These are phyloP conservation scores for Syzygium aqueum DNA, from an alignment of 345 rosid species.

Conservation along the genomic window DNA sequence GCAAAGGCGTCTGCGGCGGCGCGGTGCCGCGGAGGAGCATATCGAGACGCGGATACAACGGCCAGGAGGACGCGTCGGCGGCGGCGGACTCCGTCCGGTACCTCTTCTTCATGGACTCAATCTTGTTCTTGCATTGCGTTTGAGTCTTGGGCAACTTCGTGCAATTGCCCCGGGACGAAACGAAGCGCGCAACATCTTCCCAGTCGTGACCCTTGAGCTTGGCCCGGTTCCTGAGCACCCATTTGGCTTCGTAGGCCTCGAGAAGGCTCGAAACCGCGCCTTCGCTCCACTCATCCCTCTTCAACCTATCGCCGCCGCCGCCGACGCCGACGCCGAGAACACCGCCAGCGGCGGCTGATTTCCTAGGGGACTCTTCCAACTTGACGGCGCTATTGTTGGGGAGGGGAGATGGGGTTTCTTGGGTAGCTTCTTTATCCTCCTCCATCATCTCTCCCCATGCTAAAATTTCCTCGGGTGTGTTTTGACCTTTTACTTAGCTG, in stretches of 20 bases:
- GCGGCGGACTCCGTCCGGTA: constrained; percentile 82
- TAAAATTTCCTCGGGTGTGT: background rate
- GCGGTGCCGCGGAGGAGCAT: constrained; percentile 62
- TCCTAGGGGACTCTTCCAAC: constrained; percentile 32
- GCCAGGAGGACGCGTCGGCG: constrained; percentile 81
- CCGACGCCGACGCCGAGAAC: constrained; percentile 5
- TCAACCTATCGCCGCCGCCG: constrained; percentile 47
- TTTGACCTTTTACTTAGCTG: background rate
- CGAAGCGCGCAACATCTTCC: constrained; percentile 83
- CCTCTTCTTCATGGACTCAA: constrained; percentile 96
- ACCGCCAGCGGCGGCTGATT: background rate
- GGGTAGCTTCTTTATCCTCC: constrained; percentile 62
- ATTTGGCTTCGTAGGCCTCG: constrained; percentile 84
- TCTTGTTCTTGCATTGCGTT: constrained; percentile 98
- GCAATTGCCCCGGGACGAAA: constrained; percentile 54
- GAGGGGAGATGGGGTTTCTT: constrained; percentile 33
- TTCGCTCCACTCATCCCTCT: constrained; percentile 97
- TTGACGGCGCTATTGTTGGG: background rate
- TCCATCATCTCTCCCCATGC: constrained; percentile 50
- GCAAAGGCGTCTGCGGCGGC: constrained; percentile 1
- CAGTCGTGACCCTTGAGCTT: constrained; percentile 96
- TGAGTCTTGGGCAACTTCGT: constrained; percentile 80
- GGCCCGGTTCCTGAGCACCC: constrained; percentile 86
- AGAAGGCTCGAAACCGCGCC: constrained; percentile 90
- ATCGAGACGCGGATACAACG: constrained; percentile 75